phyloP scores from a whole-genome alignment of 768 basidiomycete species.

The Xerocomus potaroensis region DNA sequence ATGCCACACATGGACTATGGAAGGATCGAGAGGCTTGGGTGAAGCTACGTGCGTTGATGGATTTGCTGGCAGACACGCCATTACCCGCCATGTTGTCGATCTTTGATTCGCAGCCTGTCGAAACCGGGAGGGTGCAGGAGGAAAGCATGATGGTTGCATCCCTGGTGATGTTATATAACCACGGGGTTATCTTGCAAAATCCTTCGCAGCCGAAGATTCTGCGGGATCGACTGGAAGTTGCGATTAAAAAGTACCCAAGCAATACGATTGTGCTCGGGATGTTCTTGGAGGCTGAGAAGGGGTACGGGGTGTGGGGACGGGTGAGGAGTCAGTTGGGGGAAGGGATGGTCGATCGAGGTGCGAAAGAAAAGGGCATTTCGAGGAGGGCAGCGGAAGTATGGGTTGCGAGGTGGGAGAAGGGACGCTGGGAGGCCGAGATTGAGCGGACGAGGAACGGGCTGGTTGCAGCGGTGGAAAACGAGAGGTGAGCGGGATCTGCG shows the following conservation, averaged over 20 bases:
- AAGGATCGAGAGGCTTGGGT: constrained; percentile 64
- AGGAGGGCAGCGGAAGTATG: constrained; percentile 68
- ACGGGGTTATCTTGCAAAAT: constrained; percentile 50
- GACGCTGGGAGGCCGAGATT: constrained; percentile 63
- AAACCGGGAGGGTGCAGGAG: constrained; percentile 5
- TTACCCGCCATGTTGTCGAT: constrained; percentile 37
- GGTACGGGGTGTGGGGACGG: constrained; percentile 75
- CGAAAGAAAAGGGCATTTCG: constrained; percentile 50
- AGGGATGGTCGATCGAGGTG: constrained; percentile 28
- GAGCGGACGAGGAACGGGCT: constrained; percentile 69
- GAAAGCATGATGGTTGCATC: constrained; percentile 58
- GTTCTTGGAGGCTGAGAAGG: constrained; percentile 73
- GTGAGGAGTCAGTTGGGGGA: constrained; percentile 57
- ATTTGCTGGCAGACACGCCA: constrained; percentile 49
- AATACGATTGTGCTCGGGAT: constrained; percentile 71
- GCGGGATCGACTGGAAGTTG: constrained; percentile 52
- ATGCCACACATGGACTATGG: constrained; percentile 36
- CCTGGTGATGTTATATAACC: constrained; percentile 57
- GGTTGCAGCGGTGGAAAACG: constrained; percentile 55
- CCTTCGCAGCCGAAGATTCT: constrained; percentile 56
- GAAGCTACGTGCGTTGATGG: constrained; percentile 59
- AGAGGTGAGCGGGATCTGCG: constrained; percentile 46
- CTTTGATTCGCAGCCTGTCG: constrained; percentile 31
- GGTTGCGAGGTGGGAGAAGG: constrained; percentile 75
- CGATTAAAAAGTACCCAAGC: constrained; percentile 54